phyloP scores from a whole-genome alignment of 257 asterid genomes.

The Petunia secreta region DNA sequence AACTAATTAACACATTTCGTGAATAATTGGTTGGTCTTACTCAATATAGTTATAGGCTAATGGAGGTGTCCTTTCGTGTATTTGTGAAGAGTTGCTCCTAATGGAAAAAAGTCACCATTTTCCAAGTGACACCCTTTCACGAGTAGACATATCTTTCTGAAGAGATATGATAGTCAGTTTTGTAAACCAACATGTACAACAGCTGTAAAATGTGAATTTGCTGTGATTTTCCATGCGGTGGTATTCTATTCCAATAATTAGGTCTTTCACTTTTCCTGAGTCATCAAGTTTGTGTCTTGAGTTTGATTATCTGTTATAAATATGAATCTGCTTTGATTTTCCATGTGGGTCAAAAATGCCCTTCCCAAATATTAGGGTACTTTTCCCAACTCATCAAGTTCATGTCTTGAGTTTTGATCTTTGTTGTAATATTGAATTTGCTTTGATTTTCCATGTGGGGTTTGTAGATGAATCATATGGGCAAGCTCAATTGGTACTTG shows the following conservation, averaged over 20 bases:
- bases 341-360: neutral
- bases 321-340: neutral
- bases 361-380: neutral
- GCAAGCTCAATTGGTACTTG: slow-evolving; percentile 70
- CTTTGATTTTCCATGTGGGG: slow-evolving; percentile 9
- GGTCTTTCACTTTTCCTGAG: slow-evolving; percentile 10
- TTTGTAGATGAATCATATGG: slow-evolving; percentile 73
- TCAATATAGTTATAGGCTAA: neutral
- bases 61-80: neutral
- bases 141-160: neutral
- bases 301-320: neutral
- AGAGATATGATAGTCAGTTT: neutral
- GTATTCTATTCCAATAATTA: neutral
- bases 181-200: neutral
- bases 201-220: neutral
- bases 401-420: neutral
- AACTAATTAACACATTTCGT: neutral
- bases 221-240: neutral
- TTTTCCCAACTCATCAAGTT: neutral
- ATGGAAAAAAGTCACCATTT: neutral
- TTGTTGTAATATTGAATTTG: neutral
- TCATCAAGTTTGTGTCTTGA: neutral
- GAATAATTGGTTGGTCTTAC: neutral
- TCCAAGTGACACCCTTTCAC: neutral
- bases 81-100: neutral